Conservation (phyloP, 257 asterid species). For the Solanum rostratum region DNA sequence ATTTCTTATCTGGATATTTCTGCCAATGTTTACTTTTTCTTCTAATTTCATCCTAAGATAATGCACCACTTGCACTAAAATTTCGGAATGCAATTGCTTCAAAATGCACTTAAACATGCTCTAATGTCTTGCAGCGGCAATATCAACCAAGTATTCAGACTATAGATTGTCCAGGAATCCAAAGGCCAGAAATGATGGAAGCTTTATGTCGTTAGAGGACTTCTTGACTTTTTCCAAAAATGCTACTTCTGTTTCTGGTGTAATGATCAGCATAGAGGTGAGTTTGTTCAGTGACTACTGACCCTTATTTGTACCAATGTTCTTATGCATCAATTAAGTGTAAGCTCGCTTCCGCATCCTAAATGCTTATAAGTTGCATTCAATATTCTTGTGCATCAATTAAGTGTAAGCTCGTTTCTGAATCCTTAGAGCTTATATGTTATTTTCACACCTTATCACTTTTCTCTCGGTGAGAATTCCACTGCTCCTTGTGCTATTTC, state of each 20-base stretch:
- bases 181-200: conserved; percentile 25
- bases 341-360: background rate
- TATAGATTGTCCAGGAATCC: conserved; percentile 41
- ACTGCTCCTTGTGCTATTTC: background rate
- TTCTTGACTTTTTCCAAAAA: conserved; percentile 54
- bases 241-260: conserved; percentile 56
- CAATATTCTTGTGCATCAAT: background rate
- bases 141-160: conserved; percentile 21
- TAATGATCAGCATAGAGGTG: conserved; percentile 62
- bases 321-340: background rate
- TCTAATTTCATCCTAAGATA: background rate
- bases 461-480: background rate
- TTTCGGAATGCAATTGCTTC: background rate
- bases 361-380: background rate
- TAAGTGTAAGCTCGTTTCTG: background rate
- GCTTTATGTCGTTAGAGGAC: conserved; percentile 32
- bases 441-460: background rate
- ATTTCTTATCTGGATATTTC: background rate
- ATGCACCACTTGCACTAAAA: background rate
- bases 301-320: background rate
- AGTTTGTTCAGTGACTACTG: conserved; percentile 9
- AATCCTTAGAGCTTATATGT: background rate
- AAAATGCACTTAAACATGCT: background rate
- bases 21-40: background rate
- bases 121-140: conserved; percentile 47